Evolutionary conservation across 441 rosid genomes (phyloP).

Genomic region (Raphanus hybrid): DNA sequence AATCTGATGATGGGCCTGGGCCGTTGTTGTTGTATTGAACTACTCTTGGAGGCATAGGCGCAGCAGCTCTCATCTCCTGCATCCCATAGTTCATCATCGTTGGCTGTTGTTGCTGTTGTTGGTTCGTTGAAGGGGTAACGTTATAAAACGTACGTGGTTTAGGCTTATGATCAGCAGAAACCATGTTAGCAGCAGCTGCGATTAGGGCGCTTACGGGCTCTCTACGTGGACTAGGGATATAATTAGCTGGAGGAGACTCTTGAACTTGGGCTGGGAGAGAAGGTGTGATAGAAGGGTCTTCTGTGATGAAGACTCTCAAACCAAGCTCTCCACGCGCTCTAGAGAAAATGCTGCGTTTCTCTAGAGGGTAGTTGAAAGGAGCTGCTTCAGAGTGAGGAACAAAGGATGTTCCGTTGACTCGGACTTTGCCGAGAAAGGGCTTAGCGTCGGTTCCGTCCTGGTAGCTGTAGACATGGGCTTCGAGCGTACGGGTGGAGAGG

Average conservation of each 20-base stretch:
- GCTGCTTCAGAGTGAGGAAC: conserved; percentile 85
- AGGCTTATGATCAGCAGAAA: conserved; percentile 30
- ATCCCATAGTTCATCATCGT: conserved; percentile 21
- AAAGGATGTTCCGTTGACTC: conserved; percentile 79
- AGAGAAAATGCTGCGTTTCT: conserved; percentile 61
- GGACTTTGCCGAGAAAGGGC: conserved; percentile 78
- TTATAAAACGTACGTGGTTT: conserved; percentile 55
- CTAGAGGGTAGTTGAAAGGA: conserved; percentile 86
- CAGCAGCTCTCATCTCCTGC: conserved; percentile 73
- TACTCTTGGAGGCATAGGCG: conserved; percentile 47
- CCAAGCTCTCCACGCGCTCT: conserved; percentile 86
- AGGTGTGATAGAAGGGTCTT: conserved; percentile 58
- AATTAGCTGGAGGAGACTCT: conserved; percentile 48
- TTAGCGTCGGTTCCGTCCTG: conserved; percentile 51
- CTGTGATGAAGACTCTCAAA: conserved; percentile 78
- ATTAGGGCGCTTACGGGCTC: conserved; percentile 25
- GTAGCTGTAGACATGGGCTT: conserved; percentile 63
- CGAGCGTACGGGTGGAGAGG: conserved; percentile 62
- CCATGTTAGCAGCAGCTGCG: conserved; percentile 25
- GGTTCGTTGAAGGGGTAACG: conserved; percentile 38
- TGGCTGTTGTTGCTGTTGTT: conserved; percentile 19
- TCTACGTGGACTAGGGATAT: conserved; percentile 43
- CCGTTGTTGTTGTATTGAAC: conserved; percentile 58
- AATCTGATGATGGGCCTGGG: conserved; percentile 60
- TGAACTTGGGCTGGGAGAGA: conserved; percentile 63